Evolutionary conservation across 257 asterid genomes (phyloP), one percentile per base, ranked within the genome.

Genomic region (Galeopsis tetrahit): DNA sequence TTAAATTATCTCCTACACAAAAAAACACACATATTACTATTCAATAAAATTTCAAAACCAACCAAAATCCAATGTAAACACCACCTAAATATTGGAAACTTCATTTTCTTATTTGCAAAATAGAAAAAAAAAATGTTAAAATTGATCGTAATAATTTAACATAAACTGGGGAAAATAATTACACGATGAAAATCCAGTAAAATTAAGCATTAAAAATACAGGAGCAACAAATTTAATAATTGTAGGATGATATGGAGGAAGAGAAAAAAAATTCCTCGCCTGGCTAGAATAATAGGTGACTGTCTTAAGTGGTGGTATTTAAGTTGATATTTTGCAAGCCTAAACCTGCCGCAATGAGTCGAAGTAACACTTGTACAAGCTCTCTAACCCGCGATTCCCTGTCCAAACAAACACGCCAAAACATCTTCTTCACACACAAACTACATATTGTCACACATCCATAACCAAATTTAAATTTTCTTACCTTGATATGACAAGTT

Each of bases 401-500:
- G 96, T 69, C 77, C 33, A 84, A 44, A 64, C 43, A 76, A 58
- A 66, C 36, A 8, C 28, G 63, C 6, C 68, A 77, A 49, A 61
- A 49, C 55, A 74, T 63, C 44, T 63, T 68, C 53, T 63, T 68
- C 53, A 21, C 28, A 21, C 28, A 21, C 28, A 21, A 21, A 21
- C 28, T 21, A 21, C 28, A 21, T 21, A 21, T 21, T 21, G 28
- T 21, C 28, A 21, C 9, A 49, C 2, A 68, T 7, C 1, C 36
- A 63, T 21, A 53, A 61, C 2, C 34, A 53, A 82, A 61, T 57
- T 70, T 58, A 67, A 67, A n/a, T 63, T 51, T 68, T 56, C 77
- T 53, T 88, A 95, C 99, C 99, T 89, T 74, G 99, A 90, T 73
- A 85, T 71, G 65, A 95, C 98, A 73, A 95, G 99, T 71, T 95